Conservation (phyloP, 202 grass and related monocot species). For the Dendrocalamus latiflorus region DNA sequence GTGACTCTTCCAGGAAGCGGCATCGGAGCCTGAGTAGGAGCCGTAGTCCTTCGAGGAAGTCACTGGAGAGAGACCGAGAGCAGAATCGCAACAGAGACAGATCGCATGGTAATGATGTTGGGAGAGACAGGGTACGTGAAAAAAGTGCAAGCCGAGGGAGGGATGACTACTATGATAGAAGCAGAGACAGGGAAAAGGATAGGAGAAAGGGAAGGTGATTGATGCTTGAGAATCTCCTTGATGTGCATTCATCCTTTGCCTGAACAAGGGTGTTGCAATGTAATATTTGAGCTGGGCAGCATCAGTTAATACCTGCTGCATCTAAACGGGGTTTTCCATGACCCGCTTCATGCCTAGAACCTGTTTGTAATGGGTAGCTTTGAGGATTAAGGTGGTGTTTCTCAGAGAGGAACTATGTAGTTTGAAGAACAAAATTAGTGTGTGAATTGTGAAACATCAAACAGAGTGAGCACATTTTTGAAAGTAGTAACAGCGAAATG, state of each 20-base stretch:
- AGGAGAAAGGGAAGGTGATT: constrained; percentile 63
- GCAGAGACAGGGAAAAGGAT: constrained; percentile 56
- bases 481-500: neutral
- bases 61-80: no score
- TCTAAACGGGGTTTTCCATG: neutral
- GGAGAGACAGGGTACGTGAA: no score
- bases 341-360: neutral
- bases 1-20: no score
- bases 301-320: no score
- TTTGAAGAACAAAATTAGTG: neutral
- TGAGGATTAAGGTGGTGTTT: neutral
- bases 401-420: constrained; percentile 5
- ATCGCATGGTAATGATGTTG: no score
- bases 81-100: no score
- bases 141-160: constrained; percentile 47
- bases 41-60: no score
- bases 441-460: constrained; percentile 7
- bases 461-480: constrained; percentile 4
- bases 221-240: neutral
- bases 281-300: neutral
- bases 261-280: neutral
- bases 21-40: no score
- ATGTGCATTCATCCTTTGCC: constrained; percentile 3
- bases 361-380: neutral
- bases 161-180: constrained; percentile 50